Evolutionary conservation across 768 basidiomycete genomes (phyloP).

Genomic region (Podaxis sp.): DNA sequence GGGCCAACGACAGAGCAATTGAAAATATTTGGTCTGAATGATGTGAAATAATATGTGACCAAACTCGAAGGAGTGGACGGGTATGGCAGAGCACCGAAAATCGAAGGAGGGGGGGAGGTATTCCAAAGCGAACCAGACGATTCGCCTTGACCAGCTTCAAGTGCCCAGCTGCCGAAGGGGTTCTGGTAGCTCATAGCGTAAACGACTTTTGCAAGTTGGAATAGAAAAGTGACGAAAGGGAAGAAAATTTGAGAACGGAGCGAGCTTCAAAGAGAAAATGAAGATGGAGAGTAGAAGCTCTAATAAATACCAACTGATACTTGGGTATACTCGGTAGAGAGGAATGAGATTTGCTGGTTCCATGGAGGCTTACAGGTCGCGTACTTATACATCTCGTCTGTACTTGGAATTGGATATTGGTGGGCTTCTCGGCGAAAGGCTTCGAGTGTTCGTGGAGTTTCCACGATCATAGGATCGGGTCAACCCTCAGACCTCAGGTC

Average conservation of each 20-base stretch:
- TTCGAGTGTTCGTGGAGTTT: neutral
- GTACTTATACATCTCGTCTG: neutral
- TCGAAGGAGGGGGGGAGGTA: constrained; percentile 36
- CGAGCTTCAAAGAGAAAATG: neutral
- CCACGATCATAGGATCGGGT: neutral
- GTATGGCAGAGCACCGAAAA: constrained; percentile 64
- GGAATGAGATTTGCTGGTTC: neutral
- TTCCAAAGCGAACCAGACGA: constrained; percentile 19
- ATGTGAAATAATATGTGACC: constrained; percentile 43
- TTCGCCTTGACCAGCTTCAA: constrained; percentile 20
- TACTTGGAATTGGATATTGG: neutral
- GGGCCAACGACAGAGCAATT: constrained; percentile 53
- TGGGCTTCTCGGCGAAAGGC: neutral
- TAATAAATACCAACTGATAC: neutral
- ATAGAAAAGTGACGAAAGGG: neutral
- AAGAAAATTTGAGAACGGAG: neutral
- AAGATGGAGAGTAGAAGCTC: neutral
- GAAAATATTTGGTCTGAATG: constrained; percentile 46
- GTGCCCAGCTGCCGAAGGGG: constrained; percentile 36
- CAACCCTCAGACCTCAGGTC: neutral
- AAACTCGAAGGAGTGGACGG: constrained; percentile 30
- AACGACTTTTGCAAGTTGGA: neutral
- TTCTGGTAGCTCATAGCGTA: constrained; percentile 27
- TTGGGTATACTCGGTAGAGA: neutral
- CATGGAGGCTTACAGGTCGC: neutral